Percentiles rank a stretch among this genome's conserved stretches.
Evolutionary conservation across 768 basidiomycete species (phyloP).

Genomic region (button mushroom (Agaricus bisporus)): DNA sequence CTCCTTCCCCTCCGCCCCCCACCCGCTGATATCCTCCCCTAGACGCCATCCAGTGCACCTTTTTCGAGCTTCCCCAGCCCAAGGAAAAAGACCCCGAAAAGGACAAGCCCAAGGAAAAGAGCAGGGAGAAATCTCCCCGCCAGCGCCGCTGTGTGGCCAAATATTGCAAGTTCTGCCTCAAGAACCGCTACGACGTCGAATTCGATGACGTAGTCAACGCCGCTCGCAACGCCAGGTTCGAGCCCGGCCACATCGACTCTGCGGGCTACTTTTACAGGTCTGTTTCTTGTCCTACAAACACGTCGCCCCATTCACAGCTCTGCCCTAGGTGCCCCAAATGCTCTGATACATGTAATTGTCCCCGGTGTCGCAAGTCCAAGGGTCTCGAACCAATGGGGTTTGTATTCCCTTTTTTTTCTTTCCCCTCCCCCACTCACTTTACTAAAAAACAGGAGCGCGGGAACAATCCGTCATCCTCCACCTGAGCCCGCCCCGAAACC

Average conservation of each 20-base stretch:
- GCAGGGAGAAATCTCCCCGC: slow-evolving; percentile 4
- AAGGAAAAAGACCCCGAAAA: slow-evolving; percentile 20
- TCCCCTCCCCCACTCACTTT: background rate
- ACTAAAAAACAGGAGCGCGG: slow-evolving; percentile 11
- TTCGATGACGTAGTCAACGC: slow-evolving; percentile 31
- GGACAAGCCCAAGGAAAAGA: slow-evolving; percentile 13
- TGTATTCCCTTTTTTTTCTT: slow-evolving; percentile 14
- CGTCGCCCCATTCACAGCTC: background rate
- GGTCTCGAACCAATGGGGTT: slow-evolving; percentile 59
- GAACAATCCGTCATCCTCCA: slow-evolving; percentile 10
- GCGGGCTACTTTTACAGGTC: slow-evolving; percentile 49
- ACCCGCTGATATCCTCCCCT: background rate
- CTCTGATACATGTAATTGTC: slow-evolving; percentile 61
- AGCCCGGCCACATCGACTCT: slow-evolving; percentile 18
- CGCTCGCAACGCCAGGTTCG: slow-evolving; percentile 11
- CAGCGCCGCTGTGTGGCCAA: slow-evolving; percentile 41
- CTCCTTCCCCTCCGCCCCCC: slow-evolving; percentile 3
- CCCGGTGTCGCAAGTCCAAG: slow-evolving; percentile 54
- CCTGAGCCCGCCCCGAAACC: slow-evolving; percentile 3
- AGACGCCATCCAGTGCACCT: slow-evolving; percentile 33
- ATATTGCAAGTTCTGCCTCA: slow-evolving; percentile 62
- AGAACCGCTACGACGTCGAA: slow-evolving; percentile 59
- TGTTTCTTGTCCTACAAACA: slow-evolving; percentile 7
- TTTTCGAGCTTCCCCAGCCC: slow-evolving; percentile 16
- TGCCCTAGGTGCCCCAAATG: slow-evolving; percentile 62